These are phyloP conservation scores for Claviceps humidiphila DNA, from an alignment of 2,329 filamentous ascomycete genomes.

Conservation along the genomic window DNA sequence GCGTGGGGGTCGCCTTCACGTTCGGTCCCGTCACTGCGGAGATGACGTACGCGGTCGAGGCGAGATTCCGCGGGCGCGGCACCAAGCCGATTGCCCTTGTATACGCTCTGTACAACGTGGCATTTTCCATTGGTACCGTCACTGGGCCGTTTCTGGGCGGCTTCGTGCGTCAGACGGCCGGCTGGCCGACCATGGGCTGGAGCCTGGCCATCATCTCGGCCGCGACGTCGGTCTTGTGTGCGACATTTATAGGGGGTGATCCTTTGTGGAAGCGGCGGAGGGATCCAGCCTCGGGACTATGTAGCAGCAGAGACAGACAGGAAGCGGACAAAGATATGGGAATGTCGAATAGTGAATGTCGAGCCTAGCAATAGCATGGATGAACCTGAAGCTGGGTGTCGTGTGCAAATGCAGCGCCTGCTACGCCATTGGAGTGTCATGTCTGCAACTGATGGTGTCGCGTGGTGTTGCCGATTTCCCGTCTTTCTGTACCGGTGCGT, in stretches of 20 bases:
- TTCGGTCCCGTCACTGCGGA: constrained; percentile 23
- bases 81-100: constrained; percentile 19
- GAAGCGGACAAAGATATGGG: not conserved
- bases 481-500: too few relatives aligned
- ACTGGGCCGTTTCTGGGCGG: constrained; percentile 22
- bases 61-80: constrained; percentile 7
- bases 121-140: constrained; percentile 20
- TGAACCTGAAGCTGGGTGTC: too few relatives aligned
- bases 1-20: constrained; percentile 18
- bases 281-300: not conserved
- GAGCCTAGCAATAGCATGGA: too few relatives aligned
- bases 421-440: too few relatives aligned
- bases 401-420: too few relatives aligned
- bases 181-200: constrained; percentile 22
- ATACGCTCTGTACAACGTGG: constrained; percentile 23
- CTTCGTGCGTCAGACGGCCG: constrained; percentile 18
- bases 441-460: too few relatives aligned
- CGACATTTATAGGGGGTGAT: constrained; percentile 18
- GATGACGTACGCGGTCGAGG: constrained; percentile 20
- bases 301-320: not conserved
- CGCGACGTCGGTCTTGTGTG: constrained; percentile 15
- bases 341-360: not conserved
- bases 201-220: constrained; percentile 16
- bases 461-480: too few relatives aligned
- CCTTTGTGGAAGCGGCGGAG: constrained; percentile 11